Base-by-base conservation (phyloP, 1,284 basidiomycete species). In the Irpex sp. region DNA sequence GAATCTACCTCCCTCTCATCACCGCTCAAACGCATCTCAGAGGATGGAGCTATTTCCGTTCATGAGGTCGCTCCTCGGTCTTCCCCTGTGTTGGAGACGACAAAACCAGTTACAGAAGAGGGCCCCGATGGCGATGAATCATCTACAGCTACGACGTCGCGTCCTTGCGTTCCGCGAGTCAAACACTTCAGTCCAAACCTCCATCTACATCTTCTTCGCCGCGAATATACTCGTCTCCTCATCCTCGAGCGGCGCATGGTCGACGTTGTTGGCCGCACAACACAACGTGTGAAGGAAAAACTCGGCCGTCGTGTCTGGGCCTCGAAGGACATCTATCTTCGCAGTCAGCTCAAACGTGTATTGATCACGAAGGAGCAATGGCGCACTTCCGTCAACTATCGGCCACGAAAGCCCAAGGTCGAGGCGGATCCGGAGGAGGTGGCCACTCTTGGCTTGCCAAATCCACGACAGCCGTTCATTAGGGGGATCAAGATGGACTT, bases 231-330 rank as follows among this genome's bases (percentile, higher is more conserved):
- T 21, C 79, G 84, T 62, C 75, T 92, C 31, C 72, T 76, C 59
- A 66, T 73, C 0, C 76, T 91, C 60, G 69, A 75, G 13, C 63
- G 71, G 19, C 77, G 77, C 21, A 73, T 85, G 11, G 74, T 77
- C n/a, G 74, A 76, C 9, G 74, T 82, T 2, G 68, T 85, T 8
- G 79, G 75, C 5, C 83, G 88, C n/a, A 82, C 77, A 21, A 76
- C 77, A 1, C 82, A 86, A 64, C 82, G 89, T 26, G 62, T 84
- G 17, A 90, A 90, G 74, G 89, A 92, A 74, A 79, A 82, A 36
- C 75, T 91, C 11, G 88, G 88, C 3, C 82, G 91, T 13, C 83
- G 91, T 17, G 83, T 92, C 2, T 92, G 88, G 89, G 71, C 65
- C 6, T 78, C 73, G 36, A 85, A 84, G 72, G 76, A 85, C 62